Evolutionary conservation across 352 stramenopile species (phyloP), one percentile per base, ranked within the genome.

Genomic region (Halophytophthora polymorphica): DNA sequence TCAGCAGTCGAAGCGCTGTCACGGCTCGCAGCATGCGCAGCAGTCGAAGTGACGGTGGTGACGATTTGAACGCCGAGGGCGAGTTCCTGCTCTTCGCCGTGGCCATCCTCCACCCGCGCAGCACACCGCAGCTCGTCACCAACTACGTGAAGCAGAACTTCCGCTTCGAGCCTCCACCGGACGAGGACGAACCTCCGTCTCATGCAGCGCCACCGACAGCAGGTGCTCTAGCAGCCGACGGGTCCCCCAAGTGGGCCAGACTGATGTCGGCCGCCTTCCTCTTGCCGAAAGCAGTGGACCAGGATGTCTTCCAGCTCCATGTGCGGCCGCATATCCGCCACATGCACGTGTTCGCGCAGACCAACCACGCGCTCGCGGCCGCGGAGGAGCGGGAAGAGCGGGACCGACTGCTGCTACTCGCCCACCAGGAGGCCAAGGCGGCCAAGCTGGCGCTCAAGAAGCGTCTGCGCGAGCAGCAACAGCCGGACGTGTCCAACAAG

Each of bases 61-160:
- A 45, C 37, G 34, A 54, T 40, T 18, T 7, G 17, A 45, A 21
- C 44, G 55, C 22, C 25, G 47, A 11, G 15, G 53, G 58, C 17
- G 70, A 86, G 51, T 90, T 83, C 54, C 61, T 90, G 55, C 57
- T 93, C 18, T 83, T 90, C 36, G 75, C 73, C 2, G 76, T 90
- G 34, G 75, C 83, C 12, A 69, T 87, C 12, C 62, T 93, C 3
- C 73, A 78, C 28, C 53, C 67, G 14, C 62, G 56, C 38, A 85
- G 49, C 39, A 90, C 83, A 0, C 73, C 79, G 5, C 62, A 71
- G 40, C 71, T 93, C 35, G 46, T 93, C 19, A 43, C 59, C 6
- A 74, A 90, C 44, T 90, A 90, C 40, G 49, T 93, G 23, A 57
- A 75, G 48, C 77, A 90, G 34, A 93, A 93, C 39, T 90, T 90